Percentiles rank a stretch among this genome's conserved stretches.
phyloP scores from a whole-genome alignment of 345 rosid genomes.

The Nasturtium officinale region DNA sequence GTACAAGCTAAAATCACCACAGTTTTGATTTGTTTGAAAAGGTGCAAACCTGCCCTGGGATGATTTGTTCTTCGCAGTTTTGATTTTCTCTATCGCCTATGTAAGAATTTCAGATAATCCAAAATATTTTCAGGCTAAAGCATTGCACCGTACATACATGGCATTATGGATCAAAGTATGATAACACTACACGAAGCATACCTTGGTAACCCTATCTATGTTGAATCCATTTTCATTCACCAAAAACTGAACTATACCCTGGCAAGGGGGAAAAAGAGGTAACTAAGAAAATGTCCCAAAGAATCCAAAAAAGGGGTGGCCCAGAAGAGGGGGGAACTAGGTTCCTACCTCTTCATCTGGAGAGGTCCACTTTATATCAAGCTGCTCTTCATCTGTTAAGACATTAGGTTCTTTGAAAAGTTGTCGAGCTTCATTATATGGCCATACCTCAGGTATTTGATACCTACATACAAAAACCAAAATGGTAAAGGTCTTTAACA shows the following conservation, averaged over 20 bases:
- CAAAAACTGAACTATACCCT: slow-evolving; percentile 71
- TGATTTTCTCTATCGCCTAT: slow-evolving; percentile 87
- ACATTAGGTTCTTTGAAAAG: slow-evolving; percentile 88
- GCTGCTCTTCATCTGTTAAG: slow-evolving; percentile 59
- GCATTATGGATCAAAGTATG: slow-evolving; percentile 13
- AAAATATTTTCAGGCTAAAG: background rate
- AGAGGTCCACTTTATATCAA: slow-evolving; percentile 77
- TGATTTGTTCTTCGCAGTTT: slow-evolving; percentile 88
- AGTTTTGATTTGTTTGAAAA: slow-evolving; percentile 7
- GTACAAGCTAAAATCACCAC: slow-evolving; percentile 1
- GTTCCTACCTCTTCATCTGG: slow-evolving; percentile 86
- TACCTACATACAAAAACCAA: slow-evolving; percentile 52
- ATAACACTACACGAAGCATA: slow-evolving; percentile 29
- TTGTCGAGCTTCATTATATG: slow-evolving; percentile 74
- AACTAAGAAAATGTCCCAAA: background rate
- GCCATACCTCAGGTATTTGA: slow-evolving; percentile 86
- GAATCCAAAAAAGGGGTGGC: background rate
- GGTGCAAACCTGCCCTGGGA: slow-evolving; percentile 86
- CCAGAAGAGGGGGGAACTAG: slow-evolving; percentile 19
- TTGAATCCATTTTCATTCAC: slow-evolving; percentile 95
- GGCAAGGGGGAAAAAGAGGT: background rate
- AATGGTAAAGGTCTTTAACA: background rate
- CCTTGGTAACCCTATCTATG: slow-evolving; percentile 85
- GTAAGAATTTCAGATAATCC: slow-evolving; percentile 5
- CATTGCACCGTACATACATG: slow-evolving; percentile 13